These are phyloP conservation scores for Fusarium musae DNA, from an alignment of 2,329 filamentous ascomycete species.

Conservation along the genomic window DNA sequence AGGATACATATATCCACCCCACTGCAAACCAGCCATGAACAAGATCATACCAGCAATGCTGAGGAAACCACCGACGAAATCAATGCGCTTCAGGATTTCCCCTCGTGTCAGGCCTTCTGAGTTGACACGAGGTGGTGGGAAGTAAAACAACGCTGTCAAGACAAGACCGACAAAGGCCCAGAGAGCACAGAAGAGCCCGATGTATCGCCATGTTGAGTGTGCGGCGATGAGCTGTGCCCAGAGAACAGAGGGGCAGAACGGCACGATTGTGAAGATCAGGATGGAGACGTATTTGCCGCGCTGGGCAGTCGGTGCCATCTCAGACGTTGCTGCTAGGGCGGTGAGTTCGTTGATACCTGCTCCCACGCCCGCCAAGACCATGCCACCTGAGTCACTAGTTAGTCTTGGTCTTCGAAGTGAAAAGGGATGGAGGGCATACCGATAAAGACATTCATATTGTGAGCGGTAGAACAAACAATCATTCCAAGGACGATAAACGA, in stretches of 20 bases:
- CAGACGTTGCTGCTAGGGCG: not conserved
- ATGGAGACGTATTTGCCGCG: not conserved
- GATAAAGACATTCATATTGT: not conserved
- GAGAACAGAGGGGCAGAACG: not conserved
- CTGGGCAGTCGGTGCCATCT: not conserved
- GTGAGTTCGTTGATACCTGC: not conserved
- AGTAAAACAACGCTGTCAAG: not conserved
- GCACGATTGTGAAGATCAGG: not conserved
- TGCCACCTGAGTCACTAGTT: fast-evolving
- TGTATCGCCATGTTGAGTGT: not conserved
- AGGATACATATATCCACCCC: not conserved
- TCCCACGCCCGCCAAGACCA: not conserved
- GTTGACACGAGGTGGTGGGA: not conserved
- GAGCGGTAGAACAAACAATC: not conserved
- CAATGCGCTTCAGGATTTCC: not conserved
- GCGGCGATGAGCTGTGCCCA: not conserved
- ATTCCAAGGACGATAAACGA: not conserved
- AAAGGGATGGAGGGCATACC: fast-evolving
- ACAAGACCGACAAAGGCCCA: not conserved
- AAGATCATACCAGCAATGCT: not conserved
- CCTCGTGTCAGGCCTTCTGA: fast-evolving
- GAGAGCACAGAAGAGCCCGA: not conserved
- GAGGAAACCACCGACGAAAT: not conserved
- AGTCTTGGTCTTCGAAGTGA: fast-evolving
- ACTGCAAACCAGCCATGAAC: not conserved